Conservation (phyloP, 176 grass and related monocot species). For the Thinopyrum elongatum region DNA sequence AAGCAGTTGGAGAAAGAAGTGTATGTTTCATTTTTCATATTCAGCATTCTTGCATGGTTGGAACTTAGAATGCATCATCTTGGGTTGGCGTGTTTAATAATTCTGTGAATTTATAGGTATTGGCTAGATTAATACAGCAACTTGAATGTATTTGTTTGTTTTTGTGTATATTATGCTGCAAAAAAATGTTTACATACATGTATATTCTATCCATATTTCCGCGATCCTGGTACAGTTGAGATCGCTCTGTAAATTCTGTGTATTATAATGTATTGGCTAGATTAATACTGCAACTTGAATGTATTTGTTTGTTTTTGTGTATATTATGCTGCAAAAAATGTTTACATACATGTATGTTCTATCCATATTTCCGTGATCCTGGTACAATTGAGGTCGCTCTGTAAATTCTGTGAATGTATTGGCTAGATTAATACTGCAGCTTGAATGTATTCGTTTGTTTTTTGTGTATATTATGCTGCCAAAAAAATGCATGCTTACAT, state of each 20-base stretch:
- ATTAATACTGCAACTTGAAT: too few species aligned
- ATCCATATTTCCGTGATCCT: not conserved
- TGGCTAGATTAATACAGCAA: not conserved
- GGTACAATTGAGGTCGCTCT: not conserved
- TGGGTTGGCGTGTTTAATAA: not conserved
- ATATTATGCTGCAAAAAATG: not conserved
- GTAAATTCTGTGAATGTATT: not conserved
- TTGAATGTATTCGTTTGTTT: too few species aligned
- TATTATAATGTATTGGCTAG: too few species aligned
- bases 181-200: too few species aligned
- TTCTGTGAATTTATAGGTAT: not conserved
- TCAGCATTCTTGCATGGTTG: not conserved
- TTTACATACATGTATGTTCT: not conserved
- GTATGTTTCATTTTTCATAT: conserved; percentile 37
- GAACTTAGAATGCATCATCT: not conserved
- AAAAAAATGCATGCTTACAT: not conserved
- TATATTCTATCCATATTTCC: too few species aligned
- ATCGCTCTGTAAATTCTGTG: too few species aligned
- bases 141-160: not conserved
- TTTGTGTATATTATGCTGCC: not conserved
- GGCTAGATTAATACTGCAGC: too few species aligned
- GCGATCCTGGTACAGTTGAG: too few species aligned
- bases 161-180: not conserved
- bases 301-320: not conserved
- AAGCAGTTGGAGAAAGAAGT: conserved; percentile 98